These are phyloP conservation scores for Neurospora sp. DNA, from an alignment of 495 filamentous ascomycete species.

Conservation along the genomic window DNA sequence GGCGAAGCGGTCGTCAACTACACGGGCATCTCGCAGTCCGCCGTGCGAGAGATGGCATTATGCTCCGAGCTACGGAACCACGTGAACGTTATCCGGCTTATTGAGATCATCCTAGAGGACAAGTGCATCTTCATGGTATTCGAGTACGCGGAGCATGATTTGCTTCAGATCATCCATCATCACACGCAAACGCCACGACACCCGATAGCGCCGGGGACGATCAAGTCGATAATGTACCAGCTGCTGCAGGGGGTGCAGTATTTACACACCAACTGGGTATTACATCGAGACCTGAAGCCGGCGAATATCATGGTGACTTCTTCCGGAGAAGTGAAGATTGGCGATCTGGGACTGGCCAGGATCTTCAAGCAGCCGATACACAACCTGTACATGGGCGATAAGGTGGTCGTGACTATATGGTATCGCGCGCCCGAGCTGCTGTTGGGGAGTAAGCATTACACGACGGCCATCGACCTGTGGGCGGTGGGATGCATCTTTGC, in stretches of 20 bases:
- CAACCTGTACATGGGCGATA: slow-evolving; percentile 85
- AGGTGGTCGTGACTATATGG: slow-evolving; percentile 99
- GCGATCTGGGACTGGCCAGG: slow-evolving; percentile 83
- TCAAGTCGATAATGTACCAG: slow-evolving; percentile 91
- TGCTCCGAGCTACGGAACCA: slow-evolving; percentile 80
- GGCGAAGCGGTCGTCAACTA: slow-evolving; percentile 79
- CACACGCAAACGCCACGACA: slow-evolving; percentile 82
- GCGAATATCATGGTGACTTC: slow-evolving; percentile 99
- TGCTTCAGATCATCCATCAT: slow-evolving; percentile 96
- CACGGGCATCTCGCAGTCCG: slow-evolving; percentile 94
- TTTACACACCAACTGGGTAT: slow-evolving; percentile 91
- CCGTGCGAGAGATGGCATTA: slow-evolving; percentile 96
- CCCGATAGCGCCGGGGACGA: slow-evolving; percentile 75
- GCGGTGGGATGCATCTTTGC: slow-evolving; percentile 97
- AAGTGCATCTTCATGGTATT: slow-evolving; percentile 99
- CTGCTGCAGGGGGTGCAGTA: slow-evolving; percentile 90
- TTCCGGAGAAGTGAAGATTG: slow-evolving; percentile 79
- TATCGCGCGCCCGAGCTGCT: slow-evolving; percentile 94
- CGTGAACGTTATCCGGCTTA: slow-evolving; percentile 77
- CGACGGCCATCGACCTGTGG: slow-evolving; percentile 94
- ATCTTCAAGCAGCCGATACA: slow-evolving; percentile 90
- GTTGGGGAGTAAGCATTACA: slow-evolving; percentile 86
- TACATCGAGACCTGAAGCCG: slow-evolving; percentile 93
- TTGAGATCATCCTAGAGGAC: slow-evolving; percentile 95
- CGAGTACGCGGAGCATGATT: slow-evolving; percentile 94